Base-by-base conservation (phyloP, 805 yeast species). In the Barnettozyma siamensis region DNA sequence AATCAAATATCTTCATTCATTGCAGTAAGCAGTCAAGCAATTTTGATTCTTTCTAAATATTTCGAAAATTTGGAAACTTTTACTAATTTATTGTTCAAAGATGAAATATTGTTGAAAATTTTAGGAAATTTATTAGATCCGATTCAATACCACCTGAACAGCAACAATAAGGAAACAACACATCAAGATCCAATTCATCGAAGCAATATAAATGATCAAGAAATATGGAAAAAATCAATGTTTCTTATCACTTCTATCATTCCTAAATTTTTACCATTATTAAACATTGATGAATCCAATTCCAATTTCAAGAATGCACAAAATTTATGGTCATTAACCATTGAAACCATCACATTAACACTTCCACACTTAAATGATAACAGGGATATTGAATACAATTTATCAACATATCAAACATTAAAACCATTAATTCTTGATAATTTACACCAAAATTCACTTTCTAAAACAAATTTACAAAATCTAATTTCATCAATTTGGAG, bases 1-100 rank as follows among this genome's bases (percentile, higher is more conserved):
- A 43, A 53, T 0, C 71, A 75, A 38, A 70, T 82, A 24, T 86
- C 89, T 3, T 70, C 83, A 0, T 84, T 83, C 51, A 69, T 76
- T 24, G 79, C 85, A 0, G 62, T 78, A 1, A 73, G 88, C 49
- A 70, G 69, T 39, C 51, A 55, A 15, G 67, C 83, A 0, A 61
- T 76, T 35, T 57, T 59, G 7, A 45, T 72, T 13, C 50, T 83
- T n/a, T 46, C 52, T 2, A 44, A 47, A 1, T 68, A 69, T 31
- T 40, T 83, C n/a, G 46, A 50, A 3, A 29, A 43, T 0, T 45
- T 62, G 2, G 43, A 36, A 0, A 67, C 68, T 34, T 58, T 69
- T 17, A 49, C 53, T 2, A 51, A 60, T 0, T 61, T 74, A 20
- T 40, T 80, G 11, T 26, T 26, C 2, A 54, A 63, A 11, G 78